phyloP scores from a whole-genome alignment of 805 yeast species.

The Tanozyma kutaoensis region DNA sequence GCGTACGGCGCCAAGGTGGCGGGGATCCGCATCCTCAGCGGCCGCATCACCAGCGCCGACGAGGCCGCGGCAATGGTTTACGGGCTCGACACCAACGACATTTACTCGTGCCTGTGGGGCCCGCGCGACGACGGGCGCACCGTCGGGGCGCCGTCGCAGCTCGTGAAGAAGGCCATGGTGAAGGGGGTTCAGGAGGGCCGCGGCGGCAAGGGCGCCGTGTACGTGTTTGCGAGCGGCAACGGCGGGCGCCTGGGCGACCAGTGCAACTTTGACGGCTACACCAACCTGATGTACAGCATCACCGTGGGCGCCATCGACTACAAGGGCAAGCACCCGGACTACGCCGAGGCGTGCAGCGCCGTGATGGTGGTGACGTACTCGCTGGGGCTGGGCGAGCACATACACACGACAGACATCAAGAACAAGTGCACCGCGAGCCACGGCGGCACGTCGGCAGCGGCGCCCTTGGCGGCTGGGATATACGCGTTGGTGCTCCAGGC shows the following conservation, averaged over 20 bases:
- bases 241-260: conserved; percentile 78
- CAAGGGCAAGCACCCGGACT: conserved; percentile 74
- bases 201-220: conserved; percentile 66
- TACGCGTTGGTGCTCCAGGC: conserved; percentile 72
- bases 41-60: conserved; percentile 66
- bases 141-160: conserved; percentile 68
- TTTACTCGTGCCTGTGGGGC: conserved; percentile 97
- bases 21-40: conserved; percentile 83
- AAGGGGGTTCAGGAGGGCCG: conserved; percentile 81
- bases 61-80: conserved; percentile 84
- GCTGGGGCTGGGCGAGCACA: conserved; percentile 81
- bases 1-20: conserved; percentile 79
- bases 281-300: conserved; percentile 87
- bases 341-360: conserved; percentile 89
- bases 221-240: conserved; percentile 93
- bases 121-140: conserved; percentile 88
- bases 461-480: conserved; percentile 96
- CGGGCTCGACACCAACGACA: conserved; percentile 74
- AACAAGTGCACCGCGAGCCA: conserved; percentile 59
- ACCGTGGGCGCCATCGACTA: conserved; percentile 92
- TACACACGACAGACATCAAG: conserved; percentile 75
- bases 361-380: conserved; percentile 89
- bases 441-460: conserved; percentile 98
- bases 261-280: conserved; percentile 95
- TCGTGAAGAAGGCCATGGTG: conserved; percentile 74